Percentiles rank a stretch among this genome's conserved stretches.
Conservation (phyloP, 2,329 filamentous ascomycete species). For the Metarhizium sp. region DNA sequence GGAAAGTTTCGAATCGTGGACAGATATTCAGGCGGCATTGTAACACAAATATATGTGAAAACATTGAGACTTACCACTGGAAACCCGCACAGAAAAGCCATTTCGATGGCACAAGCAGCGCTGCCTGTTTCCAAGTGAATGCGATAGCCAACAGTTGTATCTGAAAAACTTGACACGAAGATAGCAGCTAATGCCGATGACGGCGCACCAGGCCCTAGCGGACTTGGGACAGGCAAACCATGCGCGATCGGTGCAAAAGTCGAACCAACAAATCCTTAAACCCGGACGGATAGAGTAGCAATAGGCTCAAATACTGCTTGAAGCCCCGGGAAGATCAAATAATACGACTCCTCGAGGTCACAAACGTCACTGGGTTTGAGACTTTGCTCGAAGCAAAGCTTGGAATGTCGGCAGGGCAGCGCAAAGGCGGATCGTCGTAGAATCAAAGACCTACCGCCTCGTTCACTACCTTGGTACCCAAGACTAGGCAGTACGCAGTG, state of each 20-base stretch:
- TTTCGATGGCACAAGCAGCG: constrained; percentile 3
- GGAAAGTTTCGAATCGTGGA: not conserved
- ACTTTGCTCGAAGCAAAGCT: not conserved
- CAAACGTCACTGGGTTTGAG: not conserved
- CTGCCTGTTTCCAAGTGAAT: not conserved
- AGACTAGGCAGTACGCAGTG: not conserved
- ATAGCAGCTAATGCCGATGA: not conserved
- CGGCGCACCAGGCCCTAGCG: not conserved
- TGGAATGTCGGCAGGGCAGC: constrained; percentile 1
- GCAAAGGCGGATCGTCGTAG: not conserved
- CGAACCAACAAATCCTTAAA: not conserved
- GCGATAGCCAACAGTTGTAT: not conserved
- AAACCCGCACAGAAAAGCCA: constrained; percentile 15
- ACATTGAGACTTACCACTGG: constrained; percentile 12
- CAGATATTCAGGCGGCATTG: not conserved
- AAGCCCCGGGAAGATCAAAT: not conserved
- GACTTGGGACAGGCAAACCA: not conserved
- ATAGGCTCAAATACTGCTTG: not conserved
- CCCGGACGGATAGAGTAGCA: not conserved
- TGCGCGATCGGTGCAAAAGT: not conserved
- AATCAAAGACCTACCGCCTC: not conserved
- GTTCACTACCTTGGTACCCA: not conserved
- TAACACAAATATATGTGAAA: not conserved
- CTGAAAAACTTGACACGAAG: not conserved
- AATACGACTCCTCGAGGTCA: not conserved